Base-by-base conservation (phyloP, 169 alveolate species). In the Miamiensis avidus region DNA sequence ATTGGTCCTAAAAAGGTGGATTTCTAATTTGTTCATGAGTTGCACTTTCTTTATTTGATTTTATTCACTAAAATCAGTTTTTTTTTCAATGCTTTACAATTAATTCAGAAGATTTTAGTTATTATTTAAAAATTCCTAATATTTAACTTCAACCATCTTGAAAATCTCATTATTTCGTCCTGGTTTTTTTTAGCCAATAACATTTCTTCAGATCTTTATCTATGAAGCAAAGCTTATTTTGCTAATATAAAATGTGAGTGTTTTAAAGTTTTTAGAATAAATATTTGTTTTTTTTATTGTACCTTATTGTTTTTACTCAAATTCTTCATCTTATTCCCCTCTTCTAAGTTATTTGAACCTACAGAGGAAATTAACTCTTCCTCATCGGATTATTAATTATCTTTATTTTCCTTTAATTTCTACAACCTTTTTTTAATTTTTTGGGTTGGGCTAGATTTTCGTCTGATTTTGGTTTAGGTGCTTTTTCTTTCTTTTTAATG, bases 1-100 rank as follows among this genome's bases (percentile, higher is more conserved):
- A 27, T 79, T 79, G 0, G 84, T 49, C n/a, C 76, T 65, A 29
- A 79, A 79, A 31, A 79, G 75, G 29, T 79, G 84, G 64, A 79
- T 79, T 49, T 79, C 75, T 25, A 79, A 28, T n/a, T 79, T 79
- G 65, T 49, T 79, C 31, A 79, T 29, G 11, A 34, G 20, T 15
- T 49, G 34, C 1, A 64, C 30, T 27, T 34, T 49, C 30, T 79
- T 79, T 29, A 29, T 79, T 25, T 69, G 64, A 79, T 34, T 76
- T 29, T 79, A 34, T 34, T 79, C 65, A 1, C n/a, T 16, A 29
- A 72, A 64, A 34, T 32, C 4, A 29, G n/a, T 79, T 34, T 49
- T 29, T 79, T 79, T 29, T 34, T 79, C 65, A 49, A 49, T 28
- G n/a, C 28, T 0, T 16, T 6, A 32, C 26, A 77, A 28, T 64